Base-by-base conservation (phyloP, 2,329 filamentous ascomycete genomes). In the Ilyonectria robusta region DNA sequence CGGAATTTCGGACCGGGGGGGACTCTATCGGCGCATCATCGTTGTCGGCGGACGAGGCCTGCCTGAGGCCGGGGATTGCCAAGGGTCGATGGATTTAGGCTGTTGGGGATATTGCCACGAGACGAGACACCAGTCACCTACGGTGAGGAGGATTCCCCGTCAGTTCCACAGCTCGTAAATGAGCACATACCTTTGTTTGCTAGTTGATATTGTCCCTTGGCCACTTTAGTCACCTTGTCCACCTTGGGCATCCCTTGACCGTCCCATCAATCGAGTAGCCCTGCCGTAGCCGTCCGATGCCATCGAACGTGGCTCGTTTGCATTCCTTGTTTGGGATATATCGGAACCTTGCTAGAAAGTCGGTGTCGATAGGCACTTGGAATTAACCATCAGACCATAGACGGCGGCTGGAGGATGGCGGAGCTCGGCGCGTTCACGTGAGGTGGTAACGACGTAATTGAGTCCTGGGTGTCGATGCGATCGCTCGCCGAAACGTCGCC, bases 151-250 rank as follows among this genome's bases (percentile, higher is more conserved):
- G 29, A 19, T 26, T 60, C 56, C 59, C 59, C 59, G 67, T 75
- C 66, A 75, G 73, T 72, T 67, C 46, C 26, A 53, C 50, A 44
- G 46, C 56, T 48, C 53, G 58, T 37, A 55, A 53, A 54, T 60
- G 50, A 23, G 74, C 62, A 75, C 73, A 68, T 75, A 73, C 73
- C 65, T 19, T 62, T 66, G 21, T 62, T 33, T 4, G 57, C 19
- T 46, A 47, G 57, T 50, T 26, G 40, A 56, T n/a, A 29, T 56
- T 50, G 40, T 6, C 9, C 4, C 21, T 51, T 9, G 9, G 33
- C 44, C 40, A n/a, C 40, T 13, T 40, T 40, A 40, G 37, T 17
- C 17, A 40, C 17, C 37, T 17, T 17, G 26, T 26, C 26, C 26
- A 26, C 26, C 31, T 11, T 33, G 31, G 11, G 8, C 35, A 40